These are phyloP conservation scores for Bolboschoenus planiculmis DNA, from an alignment of 176 grass and related monocot species.

Conservation along the genomic window DNA sequence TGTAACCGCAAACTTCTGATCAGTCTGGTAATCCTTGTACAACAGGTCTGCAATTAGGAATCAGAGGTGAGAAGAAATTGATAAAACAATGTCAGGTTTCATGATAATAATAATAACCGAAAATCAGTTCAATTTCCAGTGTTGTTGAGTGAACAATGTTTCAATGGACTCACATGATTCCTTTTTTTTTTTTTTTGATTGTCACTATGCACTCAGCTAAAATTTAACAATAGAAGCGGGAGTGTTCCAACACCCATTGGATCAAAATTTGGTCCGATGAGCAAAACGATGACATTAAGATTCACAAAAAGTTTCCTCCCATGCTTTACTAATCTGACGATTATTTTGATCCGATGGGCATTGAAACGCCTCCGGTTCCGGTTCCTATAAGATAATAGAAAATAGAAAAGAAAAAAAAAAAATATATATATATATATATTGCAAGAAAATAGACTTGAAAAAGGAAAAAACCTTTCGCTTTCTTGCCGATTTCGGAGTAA, in stretches of 20 bases:
- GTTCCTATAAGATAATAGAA: background rate
- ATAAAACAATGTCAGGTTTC: background rate
- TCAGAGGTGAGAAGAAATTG: background rate
- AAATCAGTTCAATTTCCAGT: background rate
- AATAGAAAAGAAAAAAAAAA: background rate
- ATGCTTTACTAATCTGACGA: no score
- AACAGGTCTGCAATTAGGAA: conserved; percentile 18
- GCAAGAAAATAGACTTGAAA: background rate
- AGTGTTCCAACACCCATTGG: no score
- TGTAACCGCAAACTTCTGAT: conserved; percentile 10
- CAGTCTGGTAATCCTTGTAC: conserved; percentile 26
- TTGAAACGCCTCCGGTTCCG: no score
- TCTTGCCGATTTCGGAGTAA: conserved; percentile 30
- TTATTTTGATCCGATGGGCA: no score
- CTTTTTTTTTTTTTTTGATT: background rate
- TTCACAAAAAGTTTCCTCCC: no score
- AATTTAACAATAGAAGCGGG: background rate
- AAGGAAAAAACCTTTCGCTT: conserved; percentile 22
- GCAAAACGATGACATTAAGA: no score
- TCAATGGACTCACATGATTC: background rate
- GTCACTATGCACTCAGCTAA: background rate
- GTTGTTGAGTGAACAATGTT: background rate
- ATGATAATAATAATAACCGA: background rate
- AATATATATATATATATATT: no score
- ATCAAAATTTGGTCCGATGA: no score